A percentile compares a stretch with the other conserved stretches of the same genome.
Conservation (phyloP, 169 alveolate species). For the Plasmodium knowlesi region DNA sequence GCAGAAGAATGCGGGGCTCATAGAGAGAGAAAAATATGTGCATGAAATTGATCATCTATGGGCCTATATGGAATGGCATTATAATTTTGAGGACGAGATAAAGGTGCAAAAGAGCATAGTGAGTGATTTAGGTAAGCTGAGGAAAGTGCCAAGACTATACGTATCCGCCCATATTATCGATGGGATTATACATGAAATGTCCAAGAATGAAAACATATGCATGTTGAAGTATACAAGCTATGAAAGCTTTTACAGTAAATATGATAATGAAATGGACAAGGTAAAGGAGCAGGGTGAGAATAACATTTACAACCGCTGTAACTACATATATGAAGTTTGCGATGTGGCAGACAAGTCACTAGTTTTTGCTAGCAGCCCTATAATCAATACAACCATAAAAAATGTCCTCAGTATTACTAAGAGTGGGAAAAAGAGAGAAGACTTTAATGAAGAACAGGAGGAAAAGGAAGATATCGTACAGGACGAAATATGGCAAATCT, state of each 20-base stretch:
- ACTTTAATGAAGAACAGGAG: slow-evolving; percentile 58
- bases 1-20: neutral
- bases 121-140: slow-evolving; percentile 28
- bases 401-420: slow-evolving; percentile 70
- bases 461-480: slow-evolving; percentile 36
- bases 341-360: slow-evolving; percentile 73
- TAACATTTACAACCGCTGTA: slow-evolving; percentile 49
- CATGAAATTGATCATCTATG: slow-evolving; percentile 69
- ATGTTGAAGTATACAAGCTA: slow-evolving; percentile 59
- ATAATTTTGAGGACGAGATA: slow-evolving; percentile 69
- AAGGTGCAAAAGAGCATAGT: slow-evolving; percentile 50
- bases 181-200: slow-evolving; percentile 60
- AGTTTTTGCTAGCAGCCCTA: slow-evolving; percentile 62
- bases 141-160: slow-evolving; percentile 42
- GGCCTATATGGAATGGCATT: slow-evolving; percentile 76
- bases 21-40: slow-evolving; percentile 50
- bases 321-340: slow-evolving; percentile 72
- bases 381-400: slow-evolving; percentile 66
- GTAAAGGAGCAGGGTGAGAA: neutral
- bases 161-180: slow-evolving; percentile 75
- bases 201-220: slow-evolving; percentile 67
- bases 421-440: slow-evolving; percentile 74
- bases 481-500: slow-evolving; percentile 75
- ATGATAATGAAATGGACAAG: slow-evolving; percentile 37
- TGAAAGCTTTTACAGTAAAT: slow-evolving; percentile 45